Percentiles rank a stretch among this genome's conserved stretches.
phyloP scores from a whole-genome alignment of 2,329 filamentous ascomycete genomes.

The Pseudopyricularia cyperi region DNA sequence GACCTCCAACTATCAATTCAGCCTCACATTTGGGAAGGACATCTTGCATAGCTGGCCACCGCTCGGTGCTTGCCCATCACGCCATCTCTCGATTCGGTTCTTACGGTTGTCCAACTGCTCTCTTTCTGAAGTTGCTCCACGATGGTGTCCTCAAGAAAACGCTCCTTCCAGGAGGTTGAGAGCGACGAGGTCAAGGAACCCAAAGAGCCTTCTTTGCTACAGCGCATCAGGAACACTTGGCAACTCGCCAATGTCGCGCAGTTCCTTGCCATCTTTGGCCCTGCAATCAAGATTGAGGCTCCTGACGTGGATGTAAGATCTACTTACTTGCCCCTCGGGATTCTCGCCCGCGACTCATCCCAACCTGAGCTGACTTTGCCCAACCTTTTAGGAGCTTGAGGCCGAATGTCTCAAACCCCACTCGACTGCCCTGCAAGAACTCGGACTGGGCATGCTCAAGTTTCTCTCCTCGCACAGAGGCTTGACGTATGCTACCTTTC shows the following conservation, averaged over 20 bases:
- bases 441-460: constrained; percentile 80
- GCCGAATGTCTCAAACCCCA: constrained; percentile 71
- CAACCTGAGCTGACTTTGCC: constrained; percentile 1
- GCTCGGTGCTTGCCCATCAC: background rate
- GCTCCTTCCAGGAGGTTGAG: constrained; percentile 30
- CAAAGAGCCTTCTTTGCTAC: constrained; percentile 32
- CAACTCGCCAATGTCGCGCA: constrained; percentile 90
- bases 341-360: background rate
- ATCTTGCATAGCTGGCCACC: background rate
- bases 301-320: constrained; percentile 69
- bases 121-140: background rate
- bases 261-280: constrained; percentile 85
- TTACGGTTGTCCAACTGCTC: background rate
- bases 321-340: constrained; percentile 18
- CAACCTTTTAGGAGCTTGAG: constrained; percentile 61
- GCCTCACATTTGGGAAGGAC: background rate
- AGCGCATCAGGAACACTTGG: constrained; percentile 78
- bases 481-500: constrained; percentile 54
- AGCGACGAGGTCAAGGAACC: constrained; percentile 13
- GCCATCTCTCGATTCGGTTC: background rate
- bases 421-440: constrained; percentile 62
- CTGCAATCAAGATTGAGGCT: constrained; percentile 76
- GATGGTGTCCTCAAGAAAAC: constrained; percentile 35
- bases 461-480: constrained; percentile 88
- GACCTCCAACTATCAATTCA: background rate